Percentiles rank a stretch among this genome's conserved stretches.
Evolutionary conservation across 2,329 filamentous ascomycete species (phyloP).

Genomic region (Cucurbitaria berberidis): DNA sequence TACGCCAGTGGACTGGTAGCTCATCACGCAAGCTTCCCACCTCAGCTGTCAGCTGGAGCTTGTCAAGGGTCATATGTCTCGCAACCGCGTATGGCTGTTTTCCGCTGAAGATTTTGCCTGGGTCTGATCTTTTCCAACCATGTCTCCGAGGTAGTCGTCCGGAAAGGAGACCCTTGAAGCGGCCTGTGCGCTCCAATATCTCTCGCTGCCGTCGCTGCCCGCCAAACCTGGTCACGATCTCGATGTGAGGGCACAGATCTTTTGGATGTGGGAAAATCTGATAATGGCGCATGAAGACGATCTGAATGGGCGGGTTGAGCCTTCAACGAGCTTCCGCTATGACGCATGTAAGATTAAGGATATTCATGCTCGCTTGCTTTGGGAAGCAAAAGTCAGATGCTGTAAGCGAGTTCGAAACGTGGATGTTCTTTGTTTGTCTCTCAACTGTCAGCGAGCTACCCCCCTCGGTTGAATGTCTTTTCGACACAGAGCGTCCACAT

Average conservation of each 20-base stretch:
- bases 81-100: neutral
- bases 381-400: neutral
- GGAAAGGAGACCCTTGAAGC: neutral
- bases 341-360: neutral
- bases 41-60: conserved; percentile 1
- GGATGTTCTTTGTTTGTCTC: conserved; percentile 3
- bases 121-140: neutral
- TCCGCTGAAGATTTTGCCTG: neutral
- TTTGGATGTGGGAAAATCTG: conserved; percentile 8
- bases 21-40: conserved; percentile 6
- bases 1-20: conserved; percentile 6
- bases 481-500: conserved; percentile 3
- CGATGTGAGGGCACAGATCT: neutral
- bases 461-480: neutral
- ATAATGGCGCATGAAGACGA: conserved; percentile 15
- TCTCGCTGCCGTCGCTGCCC: neutral
- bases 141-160: neutral
- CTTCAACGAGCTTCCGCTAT: neutral
- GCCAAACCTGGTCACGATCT: neutral
- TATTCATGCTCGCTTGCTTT: neutral
- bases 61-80: neutral
- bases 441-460: neutral
- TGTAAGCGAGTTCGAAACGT: neutral
- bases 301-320: neutral
- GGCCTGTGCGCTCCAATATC: neutral